Conservation (phyloP, 495 filamentous ascomycete genomes). For the Penicillium simplicissimum region DNA sequence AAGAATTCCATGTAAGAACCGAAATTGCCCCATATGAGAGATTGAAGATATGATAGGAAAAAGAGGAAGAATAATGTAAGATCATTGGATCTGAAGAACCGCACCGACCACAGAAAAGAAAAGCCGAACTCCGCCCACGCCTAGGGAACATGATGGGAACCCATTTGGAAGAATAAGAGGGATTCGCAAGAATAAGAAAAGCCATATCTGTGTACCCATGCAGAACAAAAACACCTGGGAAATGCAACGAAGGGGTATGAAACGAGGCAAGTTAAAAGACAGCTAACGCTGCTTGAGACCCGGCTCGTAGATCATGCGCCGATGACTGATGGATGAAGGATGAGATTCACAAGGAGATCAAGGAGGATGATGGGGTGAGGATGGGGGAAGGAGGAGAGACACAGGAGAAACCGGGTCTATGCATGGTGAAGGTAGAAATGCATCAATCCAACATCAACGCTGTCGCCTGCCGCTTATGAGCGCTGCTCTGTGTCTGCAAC, state of each 20-base stretch:
- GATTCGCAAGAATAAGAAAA: slow-evolving; percentile 5
- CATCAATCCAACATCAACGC: slow-evolving; percentile 11
- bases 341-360: slow-evolving; percentile 20
- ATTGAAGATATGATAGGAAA: slow-evolving; percentile 3
- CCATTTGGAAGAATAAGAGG: background rate
- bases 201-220: slow-evolving; percentile 11
- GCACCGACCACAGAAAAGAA: background rate
- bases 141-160: background rate
- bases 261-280: background rate
- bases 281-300: slow-evolving; percentile 3
- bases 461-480: background rate
- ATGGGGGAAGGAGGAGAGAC: background rate
- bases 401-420: slow-evolving; percentile 10
- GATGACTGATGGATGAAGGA: slow-evolving; percentile 18
- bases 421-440: slow-evolving; percentile 11
- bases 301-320: slow-evolving; percentile 19
- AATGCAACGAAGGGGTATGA: slow-evolving; percentile 12
- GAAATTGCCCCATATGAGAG: slow-evolving; percentile 1
- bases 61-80: background rate
- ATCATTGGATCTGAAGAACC: background rate
- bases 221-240: slow-evolving; percentile 20
- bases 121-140: slow-evolving; percentile 11
- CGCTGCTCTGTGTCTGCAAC: slow-evolving; percentile 26
- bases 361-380: background rate
- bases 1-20: background rate